Percentiles rank a stretch among this genome's conserved stretches.
Evolutionary conservation across 2,329 filamentous ascomycete species (phyloP).

Genomic region (Cordyceps javanica): DNA sequence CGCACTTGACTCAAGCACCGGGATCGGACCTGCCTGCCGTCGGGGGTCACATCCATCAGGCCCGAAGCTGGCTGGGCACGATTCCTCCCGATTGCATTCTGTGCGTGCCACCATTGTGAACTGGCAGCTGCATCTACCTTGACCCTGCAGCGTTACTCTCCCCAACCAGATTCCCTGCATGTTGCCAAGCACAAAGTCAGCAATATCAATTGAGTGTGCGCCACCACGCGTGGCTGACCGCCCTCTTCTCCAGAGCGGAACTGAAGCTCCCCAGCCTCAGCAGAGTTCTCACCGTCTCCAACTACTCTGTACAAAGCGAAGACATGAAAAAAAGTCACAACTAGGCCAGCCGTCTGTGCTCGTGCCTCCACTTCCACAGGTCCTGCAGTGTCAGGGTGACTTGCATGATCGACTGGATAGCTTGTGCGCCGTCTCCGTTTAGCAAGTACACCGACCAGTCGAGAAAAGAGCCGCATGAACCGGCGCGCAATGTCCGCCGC

Average conservation of each 20-base stretch:
- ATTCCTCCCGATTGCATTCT: neutral
- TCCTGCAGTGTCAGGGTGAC: neutral
- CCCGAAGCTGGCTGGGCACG: neutral
- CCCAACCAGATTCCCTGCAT: no score
- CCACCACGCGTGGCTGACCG: conserved; percentile 2
- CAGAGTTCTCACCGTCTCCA: conserved; percentile 1
- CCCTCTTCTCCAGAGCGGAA: neutral
- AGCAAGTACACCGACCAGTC: neutral
- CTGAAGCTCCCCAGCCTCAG: neutral
- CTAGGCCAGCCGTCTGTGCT: neutral
- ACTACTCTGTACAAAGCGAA: conserved; percentile 3
- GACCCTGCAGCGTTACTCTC: neutral
- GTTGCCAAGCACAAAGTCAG: no score
- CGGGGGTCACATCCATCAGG: neutral
- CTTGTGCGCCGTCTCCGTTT: neutral
- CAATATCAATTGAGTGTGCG: neutral
- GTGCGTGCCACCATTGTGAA: neutral
- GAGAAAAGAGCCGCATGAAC: conserved; percentile 1
- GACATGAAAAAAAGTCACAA: neutral
- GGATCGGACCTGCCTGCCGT: neutral
- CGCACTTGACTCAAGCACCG: neutral
- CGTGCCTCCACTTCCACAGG: neutral
- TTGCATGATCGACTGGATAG: conserved; percentile 8
- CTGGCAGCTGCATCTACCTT: neutral
- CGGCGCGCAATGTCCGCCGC: neutral